These are phyloP conservation scores for Catharanthus roseus DNA, from an alignment of 257 asterid species.

Conservation along the genomic window DNA sequence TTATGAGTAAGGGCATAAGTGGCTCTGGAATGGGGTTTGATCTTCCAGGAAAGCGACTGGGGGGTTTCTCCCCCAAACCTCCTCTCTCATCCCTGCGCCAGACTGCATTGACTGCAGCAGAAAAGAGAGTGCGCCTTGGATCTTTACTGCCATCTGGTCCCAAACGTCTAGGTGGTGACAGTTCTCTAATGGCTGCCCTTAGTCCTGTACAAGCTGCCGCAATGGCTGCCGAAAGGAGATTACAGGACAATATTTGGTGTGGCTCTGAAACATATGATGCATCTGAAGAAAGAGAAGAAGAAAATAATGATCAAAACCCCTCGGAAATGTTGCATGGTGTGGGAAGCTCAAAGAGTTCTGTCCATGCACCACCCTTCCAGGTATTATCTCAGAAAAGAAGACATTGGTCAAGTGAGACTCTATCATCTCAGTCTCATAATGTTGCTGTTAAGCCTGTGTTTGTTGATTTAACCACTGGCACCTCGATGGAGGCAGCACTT, in stretches of 20 bases:
- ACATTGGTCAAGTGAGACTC: constrained; percentile 31
- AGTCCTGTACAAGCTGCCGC: constrained; percentile 95
- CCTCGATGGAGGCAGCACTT: constrained; percentile 25
- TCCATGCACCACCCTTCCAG: constrained; percentile 21
- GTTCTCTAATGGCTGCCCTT: constrained; percentile 62
- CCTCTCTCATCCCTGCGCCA: constrained; percentile 56
- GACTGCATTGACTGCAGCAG: constrained; percentile 74
- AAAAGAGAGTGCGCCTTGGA: constrained; percentile 65
- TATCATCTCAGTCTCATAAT: constrained; percentile 20
- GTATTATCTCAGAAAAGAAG: constrained; percentile 53
- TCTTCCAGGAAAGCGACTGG: constrained; percentile 83
- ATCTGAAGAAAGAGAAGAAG: constrained; percentile 62
- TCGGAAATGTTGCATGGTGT: constrained; percentile 33
- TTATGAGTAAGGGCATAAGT: constrained; percentile 60
- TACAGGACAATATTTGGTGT: constrained; percentile 84
- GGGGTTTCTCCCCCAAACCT: constrained; percentile 53
- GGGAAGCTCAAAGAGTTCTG: constrained; percentile 23
- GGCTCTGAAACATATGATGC: constrained; percentile 62
- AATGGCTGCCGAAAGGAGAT: constrained; percentile 98
- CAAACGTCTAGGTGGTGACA: constrained; percentile 76
- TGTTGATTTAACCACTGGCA: constrained; percentile 30
- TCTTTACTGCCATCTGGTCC: constrained; percentile 80
- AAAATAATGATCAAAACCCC: constrained; percentile 32
- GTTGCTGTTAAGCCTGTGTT: constrained; percentile 24
- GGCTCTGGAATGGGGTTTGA: constrained; percentile 88